Base-by-base conservation (phyloP, 331 rosid species). In the Rhamnella rubrinervis region DNA sequence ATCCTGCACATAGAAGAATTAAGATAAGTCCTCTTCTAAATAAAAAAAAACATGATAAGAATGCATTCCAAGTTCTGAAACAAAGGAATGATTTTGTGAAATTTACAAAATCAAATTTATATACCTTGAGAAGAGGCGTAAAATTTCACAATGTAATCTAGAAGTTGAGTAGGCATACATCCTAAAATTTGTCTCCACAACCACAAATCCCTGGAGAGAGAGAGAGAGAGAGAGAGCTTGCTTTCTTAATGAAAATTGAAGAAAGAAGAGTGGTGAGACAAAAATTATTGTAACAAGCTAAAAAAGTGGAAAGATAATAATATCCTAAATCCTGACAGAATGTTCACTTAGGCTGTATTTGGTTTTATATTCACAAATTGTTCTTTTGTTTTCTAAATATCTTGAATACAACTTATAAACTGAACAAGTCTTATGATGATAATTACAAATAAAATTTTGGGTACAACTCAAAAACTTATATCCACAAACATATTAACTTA, bases 161-260 rank as follows among this genome's bases (percentile, higher is more conserved):
- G 96, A 93, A 69, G 95, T 38, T 15, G 97, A 91, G 84, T 93
- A 91, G 44, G 98, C 98, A 70, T 93, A 91, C 68, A 85, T 77
- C 76, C 96, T 85, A 78, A 93, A 93, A 75, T 93, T 91, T 55
- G 97, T 91, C 80, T 91, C 98, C 70, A 91, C 96, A 31, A 93
- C 97, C 59, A 91, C 96, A 69, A 87, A 91, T 20, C 97, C 96
- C 97, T 91, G 77, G 49, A 69, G 37, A 66, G 47, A 67, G 38
- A 56, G 74, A 57, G 10, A 31, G 35, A 31, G 35, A 28, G 38
- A 6, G 11, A 18, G 26, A 4, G 68, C 39, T 11, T 7, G 17
- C 37, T 59, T 37, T 63, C 46, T 60, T 17, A 1, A 10, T 20
- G 17, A 10, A 47, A 59, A 51, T 0, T 13, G 40, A 82, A 17